These are phyloP conservation scores for Ophiostoma quercus DNA, from an alignment of 2,329 filamentous ascomycete species.

Conservation along the genomic window DNA sequence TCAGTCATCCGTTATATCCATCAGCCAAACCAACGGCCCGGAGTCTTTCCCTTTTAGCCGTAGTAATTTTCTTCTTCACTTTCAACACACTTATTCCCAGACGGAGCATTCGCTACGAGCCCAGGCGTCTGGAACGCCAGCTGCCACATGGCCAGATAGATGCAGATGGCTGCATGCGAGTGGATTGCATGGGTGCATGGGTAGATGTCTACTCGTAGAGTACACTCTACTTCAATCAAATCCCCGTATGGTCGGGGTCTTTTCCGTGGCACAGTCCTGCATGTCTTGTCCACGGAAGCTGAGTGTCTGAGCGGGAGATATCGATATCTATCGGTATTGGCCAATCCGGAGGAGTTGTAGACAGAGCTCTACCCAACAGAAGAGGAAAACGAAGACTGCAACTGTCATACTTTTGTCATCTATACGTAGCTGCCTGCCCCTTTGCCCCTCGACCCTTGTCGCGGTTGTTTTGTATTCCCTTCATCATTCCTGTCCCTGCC, in stretches of 20 bases:
- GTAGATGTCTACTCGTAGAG: background rate
- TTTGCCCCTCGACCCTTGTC: background rate
- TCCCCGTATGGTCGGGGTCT: background rate
- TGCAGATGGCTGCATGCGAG: background rate
- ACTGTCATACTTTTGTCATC: background rate
- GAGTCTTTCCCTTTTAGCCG: slow-evolving; percentile 5
- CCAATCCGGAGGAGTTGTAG: background rate
- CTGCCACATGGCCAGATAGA: background rate
- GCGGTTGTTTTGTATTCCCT: background rate
- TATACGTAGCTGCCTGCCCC: background rate
- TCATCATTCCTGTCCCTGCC: background rate
- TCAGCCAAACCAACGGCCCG: background rate
- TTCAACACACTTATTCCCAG: too few species aligned
- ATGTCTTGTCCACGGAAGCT: slow-evolving; percentile 2
- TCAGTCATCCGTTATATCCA: background rate
- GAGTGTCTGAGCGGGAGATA: slow-evolving; percentile 1
- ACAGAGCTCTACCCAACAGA: background rate
- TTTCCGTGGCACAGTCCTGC: background rate
- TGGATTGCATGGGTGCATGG: background rate
- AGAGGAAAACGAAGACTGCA: background rate
- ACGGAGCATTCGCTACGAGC: background rate
- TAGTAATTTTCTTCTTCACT: background rate
- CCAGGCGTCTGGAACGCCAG: background rate
- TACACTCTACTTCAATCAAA: background rate
- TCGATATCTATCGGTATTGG: background rate